phyloP scores from a whole-genome alignment of 164 flowering plant genomes.

The Akebia trifoliata region DNA sequence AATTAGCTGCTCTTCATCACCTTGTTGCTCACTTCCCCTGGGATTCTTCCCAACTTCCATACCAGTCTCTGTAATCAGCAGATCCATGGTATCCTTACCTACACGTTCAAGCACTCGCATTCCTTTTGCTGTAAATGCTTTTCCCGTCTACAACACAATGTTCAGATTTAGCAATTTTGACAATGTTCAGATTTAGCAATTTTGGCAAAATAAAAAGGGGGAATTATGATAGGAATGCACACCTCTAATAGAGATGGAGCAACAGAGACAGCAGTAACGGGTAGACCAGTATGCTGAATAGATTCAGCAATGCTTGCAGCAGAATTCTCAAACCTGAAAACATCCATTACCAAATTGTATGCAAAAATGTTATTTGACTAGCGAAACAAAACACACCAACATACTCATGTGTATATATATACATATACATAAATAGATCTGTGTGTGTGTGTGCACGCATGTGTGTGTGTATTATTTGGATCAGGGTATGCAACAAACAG shows the following conservation, averaged over 20 bases:
- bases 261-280: conserved; percentile 51
- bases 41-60: conserved; percentile 62
- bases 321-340: conserved; percentile 75
- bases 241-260: conserved; percentile 89
- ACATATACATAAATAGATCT: too few species aligned
- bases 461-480: too few species aligned
- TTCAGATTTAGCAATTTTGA: conserved; percentile 10
- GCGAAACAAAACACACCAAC: too few species aligned
- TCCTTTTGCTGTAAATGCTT: conserved; percentile 85
- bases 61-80: conserved; percentile 81
- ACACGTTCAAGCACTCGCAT: conserved; percentile 86
- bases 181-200: conserved; percentile 12
- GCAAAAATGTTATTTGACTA: neutral
- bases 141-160: conserved; percentile 63
- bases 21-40: conserved; percentile 26
- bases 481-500: too few species aligned
- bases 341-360: neutral
- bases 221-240: conserved; percentile 11
- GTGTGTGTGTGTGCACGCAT: too few species aligned
- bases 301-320: conserved; percentile 70
- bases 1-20: conserved; percentile 57
- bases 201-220: neutral
- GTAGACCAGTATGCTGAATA: conserved; percentile 58
- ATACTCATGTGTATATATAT: too few species aligned
- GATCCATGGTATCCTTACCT: conserved; percentile 95